phyloP scores from a whole-genome alignment of 2,329 filamentous ascomycete species.

The Alternaria sp. region DNA sequence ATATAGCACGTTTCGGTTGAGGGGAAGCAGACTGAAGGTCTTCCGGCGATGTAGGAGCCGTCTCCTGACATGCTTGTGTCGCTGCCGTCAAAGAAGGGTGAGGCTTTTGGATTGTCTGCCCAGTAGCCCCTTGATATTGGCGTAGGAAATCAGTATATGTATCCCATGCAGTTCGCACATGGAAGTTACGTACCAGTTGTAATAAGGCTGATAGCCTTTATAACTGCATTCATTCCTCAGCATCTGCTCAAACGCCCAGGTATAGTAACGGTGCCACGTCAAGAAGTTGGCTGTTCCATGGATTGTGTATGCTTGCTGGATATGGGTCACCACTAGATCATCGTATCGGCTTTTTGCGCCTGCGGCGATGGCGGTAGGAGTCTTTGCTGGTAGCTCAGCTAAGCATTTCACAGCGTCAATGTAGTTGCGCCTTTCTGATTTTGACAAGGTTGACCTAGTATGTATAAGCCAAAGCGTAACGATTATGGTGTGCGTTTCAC shows the following conservation, averaged over 20 bases:
- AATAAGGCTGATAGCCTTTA: constrained; percentile 55
- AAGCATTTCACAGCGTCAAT: background rate
- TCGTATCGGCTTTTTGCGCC: background rate
- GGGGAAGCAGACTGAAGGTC: constrained; percentile 45
- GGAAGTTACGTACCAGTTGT: background rate
- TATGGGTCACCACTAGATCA: background rate
- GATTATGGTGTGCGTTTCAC: background rate
- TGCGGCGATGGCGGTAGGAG: background rate
- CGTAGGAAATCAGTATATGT: background rate
- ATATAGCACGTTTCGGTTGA: constrained; percentile 36
- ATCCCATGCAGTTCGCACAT: background rate
- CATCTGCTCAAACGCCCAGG: constrained; percentile 54
- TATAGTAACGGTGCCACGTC: constrained; percentile 55
- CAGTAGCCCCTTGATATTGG: constrained; percentile 60
- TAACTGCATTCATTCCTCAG: constrained; percentile 56
- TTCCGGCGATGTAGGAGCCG: constrained; percentile 47
- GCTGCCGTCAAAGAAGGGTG: constrained; percentile 65
- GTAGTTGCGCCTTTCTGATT: background rate
- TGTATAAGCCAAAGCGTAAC: background rate
- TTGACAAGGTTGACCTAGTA: background rate
- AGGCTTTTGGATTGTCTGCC: constrained; percentile 55
- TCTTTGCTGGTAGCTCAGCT: background rate
- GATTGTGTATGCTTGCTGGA: constrained; percentile 3
- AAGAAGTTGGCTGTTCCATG: constrained; percentile 38
- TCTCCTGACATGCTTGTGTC: constrained; percentile 59